Percentiles rank a stretch among this genome's conserved stretches.
Evolutionary conservation across 768 basidiomycete species (phyloP).

Genomic region (Neoboletus subvelutipes): DNA sequence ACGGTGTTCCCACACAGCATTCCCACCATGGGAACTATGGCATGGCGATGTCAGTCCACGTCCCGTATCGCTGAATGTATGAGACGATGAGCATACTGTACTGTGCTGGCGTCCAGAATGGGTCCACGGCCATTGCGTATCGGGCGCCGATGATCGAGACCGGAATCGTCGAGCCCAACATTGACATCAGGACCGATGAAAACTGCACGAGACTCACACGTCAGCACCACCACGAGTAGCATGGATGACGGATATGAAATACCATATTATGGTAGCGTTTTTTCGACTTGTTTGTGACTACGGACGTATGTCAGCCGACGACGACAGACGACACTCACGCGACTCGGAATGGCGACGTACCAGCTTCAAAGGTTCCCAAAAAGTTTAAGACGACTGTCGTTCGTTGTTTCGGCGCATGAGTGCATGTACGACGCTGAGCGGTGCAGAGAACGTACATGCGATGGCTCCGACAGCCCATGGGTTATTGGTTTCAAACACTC

Average conservation of each 20-base stretch:
- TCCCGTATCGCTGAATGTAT: no score
- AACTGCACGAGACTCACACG: constrained; percentile 41
- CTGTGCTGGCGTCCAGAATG: constrained; percentile 84
- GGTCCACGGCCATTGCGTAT: constrained; percentile 72
- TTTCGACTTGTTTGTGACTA: constrained; percentile 79
- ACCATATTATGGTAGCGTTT: constrained; percentile 77
- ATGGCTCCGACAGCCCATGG: constrained; percentile 75
- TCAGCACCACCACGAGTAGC: constrained; percentile 9
- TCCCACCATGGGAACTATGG: constrained; percentile 74
- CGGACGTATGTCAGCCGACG: not conserved
- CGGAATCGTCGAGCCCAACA: constrained; percentile 77
- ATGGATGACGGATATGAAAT: not conserved
- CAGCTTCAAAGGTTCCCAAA: constrained; percentile 75
- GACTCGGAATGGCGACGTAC: constrained; percentile 42
- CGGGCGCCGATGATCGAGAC: constrained; percentile 73
- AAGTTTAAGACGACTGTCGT: constrained; percentile 63
- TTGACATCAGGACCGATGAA: constrained; percentile 58
- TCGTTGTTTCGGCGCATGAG: not conserved
- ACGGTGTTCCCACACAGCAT: constrained; percentile 86
- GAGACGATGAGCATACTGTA: constrained; percentile 51
- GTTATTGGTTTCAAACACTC: constrained; percentile 73
- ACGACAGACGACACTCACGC: not conserved
- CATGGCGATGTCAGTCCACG: constrained; percentile 1
- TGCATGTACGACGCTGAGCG: not conserved
- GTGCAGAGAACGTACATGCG: constrained; percentile 49